phyloP scores from a whole-genome alignment of 257 asterid genomes.

The Ligustrum vulgare region DNA sequence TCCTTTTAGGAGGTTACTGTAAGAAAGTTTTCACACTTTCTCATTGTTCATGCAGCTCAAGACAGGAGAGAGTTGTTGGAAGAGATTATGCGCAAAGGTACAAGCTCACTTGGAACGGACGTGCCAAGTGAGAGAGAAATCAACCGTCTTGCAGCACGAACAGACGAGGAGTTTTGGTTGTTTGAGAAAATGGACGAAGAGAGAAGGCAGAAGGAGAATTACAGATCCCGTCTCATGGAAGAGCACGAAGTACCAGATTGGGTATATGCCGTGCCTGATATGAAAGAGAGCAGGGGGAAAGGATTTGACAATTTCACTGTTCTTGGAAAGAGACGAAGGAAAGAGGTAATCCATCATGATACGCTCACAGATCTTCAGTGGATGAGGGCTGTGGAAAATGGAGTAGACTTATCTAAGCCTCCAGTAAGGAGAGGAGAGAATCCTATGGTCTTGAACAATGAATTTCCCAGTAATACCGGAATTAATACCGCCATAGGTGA shows the following conservation, averaged over 20 bases:
- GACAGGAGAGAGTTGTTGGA: slow-evolving; percentile 89
- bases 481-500: slow-evolving; percentile 29
- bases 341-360: slow-evolving; percentile 78
- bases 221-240: slow-evolving; percentile 91
- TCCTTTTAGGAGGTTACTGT: background rate
- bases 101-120: slow-evolving; percentile 85
- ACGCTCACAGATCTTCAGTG: slow-evolving; percentile 62
- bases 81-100: slow-evolving; percentile 94
- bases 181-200: slow-evolving; percentile 98
- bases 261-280: slow-evolving; percentile 63
- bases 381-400: slow-evolving; percentile 73
- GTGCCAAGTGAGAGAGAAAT: slow-evolving; percentile 98
- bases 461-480: slow-evolving; percentile 28
- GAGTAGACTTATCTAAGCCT: slow-evolving; percentile 46
- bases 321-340: slow-evolving; percentile 82
- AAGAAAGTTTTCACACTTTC: slow-evolving; percentile 10
- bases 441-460: slow-evolving; percentile 27
- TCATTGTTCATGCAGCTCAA: slow-evolving; percentile 65
- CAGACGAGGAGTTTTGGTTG: slow-evolving; percentile 91
- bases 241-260: slow-evolving; percentile 97
- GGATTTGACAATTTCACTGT: slow-evolving; percentile 61
- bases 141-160: slow-evolving; percentile 92
- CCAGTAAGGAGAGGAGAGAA: slow-evolving; percentile 46
- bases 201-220: slow-evolving; percentile 79
- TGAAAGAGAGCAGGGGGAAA: slow-evolving; percentile 49